Conservation (phyloP, 2,329 filamentous ascomycete species). For the Talaromyces sp. region DNA sequence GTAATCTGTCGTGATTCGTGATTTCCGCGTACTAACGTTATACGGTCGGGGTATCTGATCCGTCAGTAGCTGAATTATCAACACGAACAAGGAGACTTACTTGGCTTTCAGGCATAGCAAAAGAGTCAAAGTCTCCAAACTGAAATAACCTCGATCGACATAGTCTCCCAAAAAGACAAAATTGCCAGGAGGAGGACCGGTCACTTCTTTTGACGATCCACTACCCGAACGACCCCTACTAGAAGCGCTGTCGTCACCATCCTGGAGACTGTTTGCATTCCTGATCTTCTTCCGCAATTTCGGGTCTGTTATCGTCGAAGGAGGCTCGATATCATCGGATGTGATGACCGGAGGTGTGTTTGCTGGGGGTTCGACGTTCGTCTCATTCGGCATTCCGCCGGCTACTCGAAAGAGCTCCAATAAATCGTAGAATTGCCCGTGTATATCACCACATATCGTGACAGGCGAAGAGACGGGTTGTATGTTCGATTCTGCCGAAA, state of each 20-base stretch:
- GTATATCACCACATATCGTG: slow-evolving; percentile 96
- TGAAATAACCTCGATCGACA: slow-evolving; percentile 73
- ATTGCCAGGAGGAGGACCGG: slow-evolving; percentile 60
- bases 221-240: slow-evolving; percentile 32
- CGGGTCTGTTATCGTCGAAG: slow-evolving; percentile 81
- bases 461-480: slow-evolving; percentile 96
- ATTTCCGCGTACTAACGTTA: slow-evolving; percentile 71
- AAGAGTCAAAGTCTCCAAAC: slow-evolving; percentile 69
- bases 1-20: slow-evolving; percentile 77
- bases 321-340: slow-evolving; percentile 88
- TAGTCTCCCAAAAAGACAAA: slow-evolving; percentile 73
- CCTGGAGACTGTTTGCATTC: slow-evolving; percentile 31
- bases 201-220: slow-evolving; percentile 27
- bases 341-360: slow-evolving; percentile 74
- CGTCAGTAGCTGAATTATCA: slow-evolving; percentile 16
- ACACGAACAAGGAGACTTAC: slow-evolving; percentile 42
- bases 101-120: slow-evolving; percentile 72
- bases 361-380: slow-evolving; percentile 65
- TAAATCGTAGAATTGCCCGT: slow-evolving; percentile 97
- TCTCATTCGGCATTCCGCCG: slow-evolving; percentile 91
- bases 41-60: slow-evolving; percentile 65
- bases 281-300: slow-evolving; percentile 84
- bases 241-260: slow-evolving; percentile 30
- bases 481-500: slow-evolving; percentile 81
- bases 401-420: slow-evolving; percentile 95